Base-by-base conservation (phyloP, 2,329 filamentous ascomycete species). In the Beauveria scarabaeidicola region DNA sequence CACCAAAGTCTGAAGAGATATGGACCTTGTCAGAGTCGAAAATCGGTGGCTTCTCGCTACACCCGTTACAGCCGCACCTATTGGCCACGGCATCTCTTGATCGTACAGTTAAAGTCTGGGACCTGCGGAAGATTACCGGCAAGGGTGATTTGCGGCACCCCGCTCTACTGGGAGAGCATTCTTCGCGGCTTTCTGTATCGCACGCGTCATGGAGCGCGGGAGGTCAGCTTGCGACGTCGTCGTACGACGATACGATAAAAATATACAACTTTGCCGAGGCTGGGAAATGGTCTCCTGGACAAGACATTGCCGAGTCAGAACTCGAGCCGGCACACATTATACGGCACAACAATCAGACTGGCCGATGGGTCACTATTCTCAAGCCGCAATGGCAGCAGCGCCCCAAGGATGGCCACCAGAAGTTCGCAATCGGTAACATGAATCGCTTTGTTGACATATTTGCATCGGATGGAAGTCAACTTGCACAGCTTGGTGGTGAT, bases 351-450 rank as follows among this genome's bases (percentile, higher is more conserved):
- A 97, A 96, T 68, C 94, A 99, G 75, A 97, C 92, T 0, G 94
- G 93, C 0, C 81, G 92, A 59, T 97, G 91, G 91, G 91, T 97
- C 0, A 96, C 91, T 0, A 96, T 83, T 38, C 72, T 80, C 69
- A 95, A 80, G 81, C 94, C 71, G 0, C 91, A 96, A 66, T 99
- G 94, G 94, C 94, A 99, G 72, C 78, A 83, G 36, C 81, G 83
- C 50, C 93, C 94, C 0, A 76, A 81, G 38, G 90, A 94, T 61
- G 86, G 87, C 8, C 85, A 95, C 5, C 87, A 96, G 63, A 91
- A 93, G 62, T 91, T 99, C 67, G 89, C 85, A 25, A 93, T 99
- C 60, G 94, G 90, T 1, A 99, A 97, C 66, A 97, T 97, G 94
- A 96, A 96, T 69, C 85, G 94, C 1, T 97, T 97, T 66, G 90